Base-by-base conservation (phyloP, 306 rosid species). In the Medicago lupulina region DNA sequence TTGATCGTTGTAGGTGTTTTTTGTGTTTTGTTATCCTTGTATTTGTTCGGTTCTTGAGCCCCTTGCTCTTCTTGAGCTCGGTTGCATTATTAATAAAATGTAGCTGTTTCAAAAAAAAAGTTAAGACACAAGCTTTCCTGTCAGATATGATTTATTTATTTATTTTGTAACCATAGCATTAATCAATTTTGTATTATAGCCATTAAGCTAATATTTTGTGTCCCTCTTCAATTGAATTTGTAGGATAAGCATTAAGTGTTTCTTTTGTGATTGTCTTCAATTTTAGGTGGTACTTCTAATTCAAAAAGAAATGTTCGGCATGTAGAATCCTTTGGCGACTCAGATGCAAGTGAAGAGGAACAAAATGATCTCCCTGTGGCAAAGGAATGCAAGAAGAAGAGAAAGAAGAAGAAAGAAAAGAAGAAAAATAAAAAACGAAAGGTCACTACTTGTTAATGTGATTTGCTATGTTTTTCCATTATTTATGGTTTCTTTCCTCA, bases 271-370 rank as follows among this genome's bases (percentile, higher is more conserved):
- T 68, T 71, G 3, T 79, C 51, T 57, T 75, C 34, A 70, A 39
- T 47, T 76, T 80, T 79, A 88, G 94, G 97, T 63, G 85, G 89
- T 28, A 68, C 90, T 73, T 88, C 97, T 34, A 87, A 76, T 77
- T 74, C 92, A 7, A 72, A 80, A 77, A 81, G 85, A 73, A 74
- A 0, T 41, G 81, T 92, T 60, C 88, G 81, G 54, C 97, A 89
- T 76, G 95, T 94, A 50, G 85, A 87, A 34, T 84, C 95, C 69
- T 92, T 94, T 66, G 97, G 83, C 44, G 95, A 94, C 74, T 41
- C 88, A 55, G 93, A 69, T 50, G 74, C 74, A 76, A 58, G 15
- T 10, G 88, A 82, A 9, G 83, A 85, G 51, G 89, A 79, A 71
- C 85, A 72, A 12, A 70, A 57, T 18, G 77, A 71, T 58, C 69